Base-by-base conservation (phyloP, 2,329 filamentous ascomycete genomes). In the Colletotrichum cordylinicola region DNA sequence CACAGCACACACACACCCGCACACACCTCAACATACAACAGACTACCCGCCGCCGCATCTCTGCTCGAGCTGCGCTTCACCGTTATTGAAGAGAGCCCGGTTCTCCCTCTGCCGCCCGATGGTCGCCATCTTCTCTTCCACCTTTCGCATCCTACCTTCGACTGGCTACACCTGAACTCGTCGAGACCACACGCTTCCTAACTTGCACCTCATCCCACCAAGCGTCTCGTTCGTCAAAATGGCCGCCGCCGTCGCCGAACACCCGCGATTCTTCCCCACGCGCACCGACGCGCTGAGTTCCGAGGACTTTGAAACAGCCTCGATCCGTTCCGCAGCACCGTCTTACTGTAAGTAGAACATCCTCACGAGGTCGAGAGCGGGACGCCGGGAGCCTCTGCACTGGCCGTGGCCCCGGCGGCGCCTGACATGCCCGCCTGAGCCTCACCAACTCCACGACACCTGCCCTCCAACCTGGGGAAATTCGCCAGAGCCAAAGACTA, bases 221-320 rank as follows among this genome's bases (percentile, higher is more conserved):
- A 75, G 2, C 48, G 35, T 27, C 18, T n/a, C 21, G 39, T 56
- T 12, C 9, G 21, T 29, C 39, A 56, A 75, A 52, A 76, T 76
- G 74, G 71, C 74, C 60, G 61, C 74, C 29, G 61, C 67, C n/a
- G 37, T 76, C 33, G 39, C 64, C 31, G 74, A 76, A 21, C 70
- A 70, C 62, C 35, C 73, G 16, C 67, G 76, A 10, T 69, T 74
- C 56, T 77, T 78, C 56, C 77, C 77, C 16, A 21, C 77, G 33
- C 78, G 77, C 55, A 48, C 72, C 62, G 82, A 83, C 37, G 73
- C 77, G 8, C 78, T 88, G 73, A 83, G 81, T 78, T 79, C 84
- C 8, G 89, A 91, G 75, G 92, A 94, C 81, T 91, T 93, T 74
- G 93, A 94, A 79, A 93, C 92, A 27, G 89, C 90, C 8, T 94